These are phyloP conservation scores for Apiotrichum brassicae DNA, from an alignment of 1,284 basidiomycete genomes.

Conservation along the genomic window DNA sequence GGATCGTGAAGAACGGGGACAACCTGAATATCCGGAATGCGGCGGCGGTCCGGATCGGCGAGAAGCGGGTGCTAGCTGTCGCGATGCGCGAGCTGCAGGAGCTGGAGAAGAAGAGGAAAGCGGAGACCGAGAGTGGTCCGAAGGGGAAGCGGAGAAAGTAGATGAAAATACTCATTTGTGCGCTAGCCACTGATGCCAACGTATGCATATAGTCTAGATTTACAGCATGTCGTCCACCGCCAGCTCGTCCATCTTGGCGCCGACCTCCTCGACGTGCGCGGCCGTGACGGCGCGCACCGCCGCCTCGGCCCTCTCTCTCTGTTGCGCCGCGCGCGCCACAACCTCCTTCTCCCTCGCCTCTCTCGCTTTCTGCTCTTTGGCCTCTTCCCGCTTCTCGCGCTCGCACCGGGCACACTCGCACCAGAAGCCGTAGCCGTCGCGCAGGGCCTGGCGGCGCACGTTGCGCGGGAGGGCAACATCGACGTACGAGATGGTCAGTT, in stretches of 20 bases:
- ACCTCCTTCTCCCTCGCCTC: slow-evolving; percentile 1
- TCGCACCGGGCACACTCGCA: slow-evolving; percentile 63
- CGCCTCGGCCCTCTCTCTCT: background rate
- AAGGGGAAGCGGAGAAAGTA: slow-evolving; percentile 10
- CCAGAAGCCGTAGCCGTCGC: slow-evolving; percentile 67
- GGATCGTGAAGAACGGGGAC: slow-evolving; percentile 17
- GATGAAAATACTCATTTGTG: too few relatives aligned
- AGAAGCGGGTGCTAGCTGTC: slow-evolving; percentile 45
- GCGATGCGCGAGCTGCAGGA: slow-evolving; percentile 2
- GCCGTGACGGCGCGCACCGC: background rate
- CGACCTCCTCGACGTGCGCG: slow-evolving; percentile 2
- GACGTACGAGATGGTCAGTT: slow-evolving; percentile 68
- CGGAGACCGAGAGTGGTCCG: background rate
- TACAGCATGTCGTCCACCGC: slow-evolving; percentile 15
- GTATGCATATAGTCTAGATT: background rate
- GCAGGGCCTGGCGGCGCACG: slow-evolving; percentile 56
- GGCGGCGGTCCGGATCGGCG: slow-evolving; percentile 47
- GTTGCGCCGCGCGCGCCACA: background rate
- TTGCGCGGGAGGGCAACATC: slow-evolving; percentile 56
- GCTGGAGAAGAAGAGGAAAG: slow-evolving; percentile 5
- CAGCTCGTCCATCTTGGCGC: slow-evolving; percentile 7
- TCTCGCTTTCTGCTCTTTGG: slow-evolving; percentile 34
- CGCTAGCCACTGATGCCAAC: slow-evolving; percentile 1
- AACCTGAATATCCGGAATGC: slow-evolving; percentile 28
- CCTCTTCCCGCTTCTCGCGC: slow-evolving; percentile 19